A percentile compares a stretch with the other conserved stretches of the same genome.
These are phyloP conservation scores for Eutypella sp. DNA, from an alignment of 2,329 filamentous ascomycete genomes.

Conservation along the genomic window DNA sequence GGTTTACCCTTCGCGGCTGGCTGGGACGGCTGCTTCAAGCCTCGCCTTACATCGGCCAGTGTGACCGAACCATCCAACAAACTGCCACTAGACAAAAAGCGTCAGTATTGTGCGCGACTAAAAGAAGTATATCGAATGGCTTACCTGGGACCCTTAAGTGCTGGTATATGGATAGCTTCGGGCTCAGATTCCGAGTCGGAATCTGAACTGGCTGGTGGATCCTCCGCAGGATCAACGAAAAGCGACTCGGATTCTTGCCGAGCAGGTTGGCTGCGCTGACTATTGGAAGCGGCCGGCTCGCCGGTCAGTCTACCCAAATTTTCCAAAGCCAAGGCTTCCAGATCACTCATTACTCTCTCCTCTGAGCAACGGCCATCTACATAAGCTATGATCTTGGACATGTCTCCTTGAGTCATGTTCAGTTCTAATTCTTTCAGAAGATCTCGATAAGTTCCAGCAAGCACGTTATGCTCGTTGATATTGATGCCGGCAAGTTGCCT, in stretches of 20 bases:
- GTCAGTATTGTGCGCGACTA: constrained; percentile 11
- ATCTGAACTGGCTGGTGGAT: constrained; percentile 8
- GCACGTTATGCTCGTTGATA: constrained; percentile 3
- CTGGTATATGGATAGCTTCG: constrained; percentile 14
- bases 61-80: constrained; percentile 16
- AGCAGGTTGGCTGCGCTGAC: background rate
- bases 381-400: background rate
- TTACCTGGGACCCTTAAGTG: constrained; percentile 11
- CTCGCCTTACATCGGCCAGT: constrained; percentile 17
- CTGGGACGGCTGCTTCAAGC: constrained; percentile 10
- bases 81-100: constrained; percentile 14
- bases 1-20: constrained; percentile 7
- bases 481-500: constrained; percentile 12
- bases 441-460: constrained; percentile 3
- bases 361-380: constrained; percentile 10
- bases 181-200: constrained; percentile 16
- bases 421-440: constrained; percentile 10
- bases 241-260: constrained; percentile 9
- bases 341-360: constrained; percentile 10
- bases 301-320: constrained; percentile 11
- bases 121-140: constrained; percentile 3
- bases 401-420: constrained; percentile 5
- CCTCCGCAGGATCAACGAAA: constrained; percentile 8
- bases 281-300: background rate
- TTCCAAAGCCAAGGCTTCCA: constrained; percentile 16